Conservation (phyloP, 225 moss, liverwort and hornwort species). For the Antitrichia curtipendula region DNA sequence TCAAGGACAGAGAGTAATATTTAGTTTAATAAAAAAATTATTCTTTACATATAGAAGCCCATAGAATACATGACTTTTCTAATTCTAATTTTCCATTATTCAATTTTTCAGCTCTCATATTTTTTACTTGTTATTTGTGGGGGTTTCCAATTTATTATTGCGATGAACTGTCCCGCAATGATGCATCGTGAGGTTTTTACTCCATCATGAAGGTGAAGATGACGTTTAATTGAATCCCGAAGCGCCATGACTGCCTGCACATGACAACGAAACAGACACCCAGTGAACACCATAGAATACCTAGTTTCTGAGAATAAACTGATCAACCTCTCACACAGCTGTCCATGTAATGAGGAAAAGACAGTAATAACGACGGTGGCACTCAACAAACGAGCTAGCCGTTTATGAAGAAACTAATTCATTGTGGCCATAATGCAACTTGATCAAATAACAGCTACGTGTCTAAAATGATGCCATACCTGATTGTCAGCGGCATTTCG, state of each 20-base stretch:
- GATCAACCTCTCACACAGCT: background rate
- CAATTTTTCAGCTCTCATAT: background rate
- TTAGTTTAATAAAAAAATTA: background rate
- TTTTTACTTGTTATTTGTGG: background rate
- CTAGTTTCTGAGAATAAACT: background rate
- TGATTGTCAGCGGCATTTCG: constrained; percentile 85
- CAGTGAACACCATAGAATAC: background rate
- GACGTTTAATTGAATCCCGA: constrained; percentile 88
- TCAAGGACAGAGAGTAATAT: too few species aligned
- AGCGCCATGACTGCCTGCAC: constrained; percentile 94
- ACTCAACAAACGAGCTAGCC: background rate
- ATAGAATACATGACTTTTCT: background rate
- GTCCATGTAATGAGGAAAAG: background rate
- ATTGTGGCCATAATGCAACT: background rate
- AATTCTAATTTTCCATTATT: background rate
- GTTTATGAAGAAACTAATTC: background rate
- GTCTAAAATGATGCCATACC: constrained; percentile 15
- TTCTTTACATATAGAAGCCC: background rate
- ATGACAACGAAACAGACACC: background rate
- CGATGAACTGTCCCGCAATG: constrained; percentile 88
- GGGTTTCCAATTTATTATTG: background rate
- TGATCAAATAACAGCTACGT: background rate
- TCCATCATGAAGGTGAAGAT: constrained; percentile 95
- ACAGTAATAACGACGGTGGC: background rate
- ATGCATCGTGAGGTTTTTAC: constrained; percentile 98